These are phyloP conservation scores for Zopfia rhizophila DNA, from an alignment of 2,329 filamentous ascomycete genomes.

Conservation along the genomic window DNA sequence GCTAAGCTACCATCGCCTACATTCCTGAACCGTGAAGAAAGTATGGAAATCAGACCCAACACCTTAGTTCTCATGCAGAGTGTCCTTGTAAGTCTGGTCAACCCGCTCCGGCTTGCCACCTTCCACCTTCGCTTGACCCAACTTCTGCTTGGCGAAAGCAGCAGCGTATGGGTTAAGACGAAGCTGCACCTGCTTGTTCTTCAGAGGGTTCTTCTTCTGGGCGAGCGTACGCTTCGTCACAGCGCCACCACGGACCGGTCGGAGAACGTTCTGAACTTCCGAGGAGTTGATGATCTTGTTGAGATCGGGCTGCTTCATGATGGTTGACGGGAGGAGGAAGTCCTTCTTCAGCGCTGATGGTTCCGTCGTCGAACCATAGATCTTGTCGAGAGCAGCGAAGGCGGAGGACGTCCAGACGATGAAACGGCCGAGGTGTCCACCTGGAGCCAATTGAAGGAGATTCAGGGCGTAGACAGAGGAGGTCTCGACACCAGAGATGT, in stretches of 20 bases:
- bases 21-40: slow-evolving; percentile 31
- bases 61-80: slow-evolving; percentile 60
- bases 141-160: slow-evolving; percentile 86
- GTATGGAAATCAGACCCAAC: slow-evolving; percentile 31
- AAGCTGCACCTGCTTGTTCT: slow-evolving; percentile 98
- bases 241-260: slow-evolving; percentile 88
- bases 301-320: slow-evolving; percentile 94
- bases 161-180: slow-evolving; percentile 98
- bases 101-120: slow-evolving; percentile 69
- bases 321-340: slow-evolving; percentile 93
- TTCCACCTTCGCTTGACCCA: slow-evolving; percentile 76
- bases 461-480: slow-evolving; percentile 93
- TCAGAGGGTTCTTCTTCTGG: slow-evolving; percentile 99
- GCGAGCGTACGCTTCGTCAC: slow-evolving; percentile 88
- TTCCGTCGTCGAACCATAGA: slow-evolving; percentile 94
- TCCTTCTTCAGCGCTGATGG: slow-evolving; percentile 97
- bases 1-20: too few species aligned
- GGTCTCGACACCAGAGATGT: slow-evolving; percentile 98
- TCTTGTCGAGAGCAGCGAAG: slow-evolving; percentile 94
- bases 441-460: slow-evolving; percentile 98
- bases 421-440: slow-evolving; percentile 99
- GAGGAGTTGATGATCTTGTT: slow-evolving; percentile 99
- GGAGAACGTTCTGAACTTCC: slow-evolving; percentile 96
- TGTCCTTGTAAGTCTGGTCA: slow-evolving; percentile 62
- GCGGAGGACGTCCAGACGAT: slow-evolving; percentile 98